Conservation (phyloP, 2,329 filamentous ascomycete species). For the Pezicula radicicola region DNA sequence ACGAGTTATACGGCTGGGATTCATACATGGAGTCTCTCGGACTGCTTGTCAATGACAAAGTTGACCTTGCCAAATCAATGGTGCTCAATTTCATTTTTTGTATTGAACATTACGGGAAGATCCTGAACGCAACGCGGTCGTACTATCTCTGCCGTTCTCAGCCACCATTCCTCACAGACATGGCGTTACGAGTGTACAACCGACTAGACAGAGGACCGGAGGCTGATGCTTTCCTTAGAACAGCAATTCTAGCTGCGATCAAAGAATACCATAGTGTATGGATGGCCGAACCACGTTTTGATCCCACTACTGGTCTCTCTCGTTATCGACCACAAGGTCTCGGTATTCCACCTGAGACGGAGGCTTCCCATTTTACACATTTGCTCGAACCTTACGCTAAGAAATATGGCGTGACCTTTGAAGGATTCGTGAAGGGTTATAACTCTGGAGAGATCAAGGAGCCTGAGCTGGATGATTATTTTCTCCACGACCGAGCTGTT, state of each 20-base stretch:
- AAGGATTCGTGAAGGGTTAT: constrained; percentile 86
- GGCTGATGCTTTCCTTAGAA: constrained; percentile 74
- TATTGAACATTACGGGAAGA: constrained; percentile 97
- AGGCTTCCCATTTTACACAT: constrained; percentile 52
- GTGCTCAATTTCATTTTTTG: constrained; percentile 96
- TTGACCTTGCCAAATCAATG: constrained; percentile 90
- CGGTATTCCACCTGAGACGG: constrained; percentile 54
- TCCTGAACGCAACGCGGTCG: constrained; percentile 91
- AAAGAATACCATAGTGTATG: constrained; percentile 54
- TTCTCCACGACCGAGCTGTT: constrained; percentile 91
- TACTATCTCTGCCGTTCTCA: constrained; percentile 96
- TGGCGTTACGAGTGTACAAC: constrained; percentile 91
- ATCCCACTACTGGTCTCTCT: constrained; percentile 46
- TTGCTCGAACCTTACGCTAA: constrained; percentile 28
- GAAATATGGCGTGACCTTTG: constrained; percentile 74
- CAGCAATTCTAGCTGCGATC: constrained; percentile 83
- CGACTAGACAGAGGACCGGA: constrained; percentile 81
- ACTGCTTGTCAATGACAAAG: constrained; percentile 78
- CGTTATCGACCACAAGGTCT: constrained; percentile 49
- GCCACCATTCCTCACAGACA: constrained; percentile 95
- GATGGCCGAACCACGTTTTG: constrained; percentile 39
- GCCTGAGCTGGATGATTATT: constrained; percentile 91
- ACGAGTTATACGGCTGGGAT: constrained; percentile 98
- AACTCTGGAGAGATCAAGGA: constrained; percentile 74
- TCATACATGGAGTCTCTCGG: constrained; percentile 98